Evolutionary conservation across 345 rosid species (phyloP).

Genomic region (Salix udensis): DNA sequence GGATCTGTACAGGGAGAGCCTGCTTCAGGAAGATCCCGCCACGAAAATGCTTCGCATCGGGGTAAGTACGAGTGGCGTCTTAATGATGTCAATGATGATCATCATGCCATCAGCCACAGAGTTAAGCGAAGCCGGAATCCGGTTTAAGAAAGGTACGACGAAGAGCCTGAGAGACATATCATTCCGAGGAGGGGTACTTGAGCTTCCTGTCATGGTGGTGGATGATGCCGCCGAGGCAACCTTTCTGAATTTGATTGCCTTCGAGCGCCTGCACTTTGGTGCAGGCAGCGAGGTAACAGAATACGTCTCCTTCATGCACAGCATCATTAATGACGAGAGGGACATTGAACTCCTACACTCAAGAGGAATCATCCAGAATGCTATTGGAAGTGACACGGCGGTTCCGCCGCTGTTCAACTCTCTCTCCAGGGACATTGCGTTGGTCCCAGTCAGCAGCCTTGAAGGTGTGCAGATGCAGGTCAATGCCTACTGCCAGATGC

Average conservation of each 20-base stretch:
- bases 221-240: slow-evolving; percentile 32
- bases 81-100: slow-evolving; percentile 3
- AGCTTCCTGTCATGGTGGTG: slow-evolving; percentile 29
- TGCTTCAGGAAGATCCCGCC: slow-evolving; percentile 7
- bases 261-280: slow-evolving; percentile 40
- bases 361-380: slow-evolving; percentile 43
- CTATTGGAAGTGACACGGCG: slow-evolving; percentile 44
- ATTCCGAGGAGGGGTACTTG: slow-evolving; percentile 31
- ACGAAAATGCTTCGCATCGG: background rate
- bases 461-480: slow-evolving; percentile 31
- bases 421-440: slow-evolving; percentile 33
- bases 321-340: slow-evolving; percentile 33
- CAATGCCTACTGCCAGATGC: slow-evolving; percentile 28
- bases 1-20: slow-evolving; percentile 34
- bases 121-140: slow-evolving; percentile 39
- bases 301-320: slow-evolving; percentile 46
- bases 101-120: slow-evolving; percentile 39
- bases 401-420: slow-evolving; percentile 48
- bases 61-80: background rate
- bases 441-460: slow-evolving; percentile 30
- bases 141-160: slow-evolving; percentile 26
- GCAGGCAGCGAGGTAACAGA: slow-evolving; percentile 43
- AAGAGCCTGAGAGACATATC: slow-evolving; percentile 35
- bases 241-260: slow-evolving; percentile 41
- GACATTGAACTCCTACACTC: slow-evolving; percentile 44